phyloP scores from a whole-genome alignment of 2,329 filamentous ascomycete genomes.

The Fusarium mexicanum region DNA sequence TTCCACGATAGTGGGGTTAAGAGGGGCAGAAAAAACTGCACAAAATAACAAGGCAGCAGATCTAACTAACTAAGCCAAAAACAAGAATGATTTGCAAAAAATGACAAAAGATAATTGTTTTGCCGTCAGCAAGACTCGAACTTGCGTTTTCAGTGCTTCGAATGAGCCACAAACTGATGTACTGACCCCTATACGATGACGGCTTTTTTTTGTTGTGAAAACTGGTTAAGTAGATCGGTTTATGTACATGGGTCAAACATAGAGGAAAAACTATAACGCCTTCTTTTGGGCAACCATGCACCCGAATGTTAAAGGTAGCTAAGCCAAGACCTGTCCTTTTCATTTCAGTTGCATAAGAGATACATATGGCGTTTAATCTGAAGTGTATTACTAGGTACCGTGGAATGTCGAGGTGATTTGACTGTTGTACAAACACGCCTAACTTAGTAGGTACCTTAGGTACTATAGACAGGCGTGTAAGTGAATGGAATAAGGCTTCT shows the following conservation, averaged over 20 bases:
- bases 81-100: background rate
- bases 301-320: background rate
- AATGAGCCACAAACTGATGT: constrained; percentile 37
- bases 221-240: fast-evolving
- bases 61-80: background rate
- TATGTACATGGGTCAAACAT: background rate
- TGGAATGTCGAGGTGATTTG: background rate
- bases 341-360: too few relatives aligned
- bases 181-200: constrained; percentile 40
- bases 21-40: constrained; percentile 6
- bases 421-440: background rate
- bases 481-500: background rate
- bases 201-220: constrained; percentile 12
- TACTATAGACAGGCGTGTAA: background rate
- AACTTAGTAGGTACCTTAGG: too few relatives aligned
- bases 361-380: background rate
- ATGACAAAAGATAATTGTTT: constrained; percentile 8
- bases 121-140: constrained; percentile 40
- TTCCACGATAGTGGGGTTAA: background rate
- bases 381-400: background rate
- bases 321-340: background rate
- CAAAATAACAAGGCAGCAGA: background rate
- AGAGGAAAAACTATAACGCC: background rate
- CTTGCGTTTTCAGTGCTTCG: constrained; percentile 40
- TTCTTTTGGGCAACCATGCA: background rate